phyloP scores from a whole-genome alignment of 192 early-diverging fungal genomes.

The Umbelopsis ramanniana region DNA sequence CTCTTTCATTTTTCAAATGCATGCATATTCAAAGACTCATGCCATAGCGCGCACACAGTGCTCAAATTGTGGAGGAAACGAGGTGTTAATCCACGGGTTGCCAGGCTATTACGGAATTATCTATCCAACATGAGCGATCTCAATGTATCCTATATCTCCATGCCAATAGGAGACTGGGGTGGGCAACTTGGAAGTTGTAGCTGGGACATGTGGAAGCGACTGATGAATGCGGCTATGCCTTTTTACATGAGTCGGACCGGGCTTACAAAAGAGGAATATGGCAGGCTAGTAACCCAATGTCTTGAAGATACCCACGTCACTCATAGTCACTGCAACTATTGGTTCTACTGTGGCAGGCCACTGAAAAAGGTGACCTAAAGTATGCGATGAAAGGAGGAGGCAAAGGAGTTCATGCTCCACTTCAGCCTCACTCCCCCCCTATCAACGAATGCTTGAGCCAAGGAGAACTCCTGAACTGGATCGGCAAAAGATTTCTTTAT shows the following conservation, averaged over 20 bases:
- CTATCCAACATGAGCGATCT: background rate
- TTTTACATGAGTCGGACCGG: slow-evolving; percentile 20
- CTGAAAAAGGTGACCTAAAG: background rate
- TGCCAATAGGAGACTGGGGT: slow-evolving; percentile 5
- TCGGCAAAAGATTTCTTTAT: slow-evolving; percentile 8
- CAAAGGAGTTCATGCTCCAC: background rate
- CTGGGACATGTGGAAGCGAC: background rate
- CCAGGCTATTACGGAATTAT: background rate
- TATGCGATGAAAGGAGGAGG: background rate
- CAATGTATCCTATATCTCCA: background rate
- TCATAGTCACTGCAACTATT: slow-evolving; percentile 1
- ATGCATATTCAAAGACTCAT: too few relatives aligned
- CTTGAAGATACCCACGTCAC: slow-evolving; percentile 4
- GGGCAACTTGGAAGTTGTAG: background rate
- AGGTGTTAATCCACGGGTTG: slow-evolving; percentile 6
- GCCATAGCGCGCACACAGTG: too few relatives aligned
- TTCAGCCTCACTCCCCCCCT: too few relatives aligned
- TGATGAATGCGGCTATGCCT: slow-evolving; percentile 4
- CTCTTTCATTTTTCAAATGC: too few relatives aligned
- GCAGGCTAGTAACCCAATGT: background rate
- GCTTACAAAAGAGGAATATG: slow-evolving; percentile 6
- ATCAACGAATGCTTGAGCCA: background rate
- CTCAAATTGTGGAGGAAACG: too few relatives aligned
- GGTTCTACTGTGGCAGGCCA: background rate
- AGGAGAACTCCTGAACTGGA: background rate